Evolutionary conservation across 129 eudicot species (phyloP), one percentile per base, ranked within the genome.

Genomic region (Smallanthus sonchifolius): DNA sequence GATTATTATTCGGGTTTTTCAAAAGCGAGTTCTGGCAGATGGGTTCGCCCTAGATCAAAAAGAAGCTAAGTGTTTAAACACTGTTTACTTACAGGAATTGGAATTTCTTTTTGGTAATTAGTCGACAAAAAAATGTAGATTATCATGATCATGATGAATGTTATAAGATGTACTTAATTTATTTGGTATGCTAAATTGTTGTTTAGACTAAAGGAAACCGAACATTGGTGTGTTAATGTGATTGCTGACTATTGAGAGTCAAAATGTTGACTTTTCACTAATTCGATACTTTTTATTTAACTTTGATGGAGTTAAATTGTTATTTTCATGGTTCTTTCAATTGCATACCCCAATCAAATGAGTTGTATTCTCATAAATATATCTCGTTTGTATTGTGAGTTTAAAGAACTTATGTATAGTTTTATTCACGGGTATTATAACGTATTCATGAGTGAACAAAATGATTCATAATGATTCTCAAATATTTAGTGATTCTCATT

Each of bases 1-100:
- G 96, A 90, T 75, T 84, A 84, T 75, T 78, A 84, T 80, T 83
- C 96, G 9, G 85, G 88, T 6, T 59, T 81, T 64, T 82, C 86
- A 28, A 88, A 82, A 83, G 77, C 84, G 4, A 78, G 86, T 48
- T 78, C 96, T 15, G 80, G 83, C 69, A 76, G 89, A 71, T 84
- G 91, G 96, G 86, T 85, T 37, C 91, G 91, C 9, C 87, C 89
- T 14, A 84, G 85, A 75, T 71, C 88, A 34, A 24, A 82, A 48
- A 76, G 81, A 81, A 78, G 77, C 77, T 75, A 39, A 69, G 55
- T 30, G 2, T 17, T 28, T 44, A 55, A 11, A 67, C 45, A 15
- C 74, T 20, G 36, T 17, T 44, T 48, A 8, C 2, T 19, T 63
- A 56, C 70, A 63, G 35, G 30, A 70, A 65, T 45, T 34, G 13